Evolutionary conservation across 2,329 filamentous ascomycete species (phyloP), one percentile per base, ranked within the genome.

Genomic region (Grosmannia penicillata): DNA sequence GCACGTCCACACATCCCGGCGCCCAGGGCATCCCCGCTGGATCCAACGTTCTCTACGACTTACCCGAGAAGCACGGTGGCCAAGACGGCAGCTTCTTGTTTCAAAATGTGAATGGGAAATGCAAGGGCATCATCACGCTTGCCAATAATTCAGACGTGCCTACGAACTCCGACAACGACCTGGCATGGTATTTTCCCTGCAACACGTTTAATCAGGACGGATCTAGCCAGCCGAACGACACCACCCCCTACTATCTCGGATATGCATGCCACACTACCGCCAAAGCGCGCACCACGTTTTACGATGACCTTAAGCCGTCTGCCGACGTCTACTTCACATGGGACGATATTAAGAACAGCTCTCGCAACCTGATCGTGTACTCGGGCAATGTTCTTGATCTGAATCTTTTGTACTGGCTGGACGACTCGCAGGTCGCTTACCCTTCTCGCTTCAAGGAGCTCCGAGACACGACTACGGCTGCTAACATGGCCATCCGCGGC

Each of bases 151-250:
- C 87, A 1, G 79, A 85, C 49, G 76, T 98, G 8, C 85, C 87
- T 2, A 82, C 80, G 6, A 78, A 93, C 53, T 60, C 57, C 21
- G 61, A 78, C 37, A 75, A 77, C 10, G 63, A 93, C 41, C 62
- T 98, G 44, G 91, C 80, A 2, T 98, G 91, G 89, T 98, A 98
- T 56, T 96, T 96, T 55, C 91, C 91, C 3, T 98, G 91, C 66
- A 78, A 70, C 5, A 68, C 82, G 2, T 93, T 87, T 67, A 93
- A 93, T 48, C 91, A 96, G 59, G 91, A 98, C 54, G 91, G 91
- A 19, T 94, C 86, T 2, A 74, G 70, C 19, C 59, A 72, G 44
- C 78, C 82, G 2, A 95, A 98, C 55, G 57, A 63, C 30, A 87
- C 84, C 0, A 66, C 68, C 28, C 70, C 75, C 0, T 80, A 81